A percentile compares a stretch with the other conserved stretches of the same genome.
Evolutionary conservation across 306 rosid species (phyloP).

Genomic region (Delonix regia): DNA sequence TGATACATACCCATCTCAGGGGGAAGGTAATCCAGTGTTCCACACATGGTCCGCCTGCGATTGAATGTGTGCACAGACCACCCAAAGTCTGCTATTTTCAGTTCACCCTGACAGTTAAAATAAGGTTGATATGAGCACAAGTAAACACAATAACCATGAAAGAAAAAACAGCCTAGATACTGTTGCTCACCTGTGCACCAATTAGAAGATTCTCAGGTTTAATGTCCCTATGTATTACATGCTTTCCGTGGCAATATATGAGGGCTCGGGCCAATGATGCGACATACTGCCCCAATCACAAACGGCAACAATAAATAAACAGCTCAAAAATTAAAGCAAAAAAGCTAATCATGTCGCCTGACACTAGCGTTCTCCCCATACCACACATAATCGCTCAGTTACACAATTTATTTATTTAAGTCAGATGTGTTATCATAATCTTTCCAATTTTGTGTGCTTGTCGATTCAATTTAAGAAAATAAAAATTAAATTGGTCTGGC

Average conservation of each 20-base stretch:
- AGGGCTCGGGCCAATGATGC: slow-evolving; percentile 96
- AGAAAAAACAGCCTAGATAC: slow-evolving; percentile 29
- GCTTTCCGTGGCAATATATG: slow-evolving; percentile 99
- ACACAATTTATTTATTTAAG: not conserved
- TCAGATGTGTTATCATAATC: not conserved
- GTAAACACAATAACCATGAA: not conserved
- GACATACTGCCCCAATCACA: slow-evolving; percentile 71
- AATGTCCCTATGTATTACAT: slow-evolving; percentile 95
- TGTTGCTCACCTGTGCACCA: slow-evolving; percentile 79
- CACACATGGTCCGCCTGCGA: slow-evolving; percentile 99
- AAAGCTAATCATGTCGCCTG: not conserved
- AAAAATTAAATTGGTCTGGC: not conserved
- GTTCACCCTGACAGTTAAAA: slow-evolving; percentile 73
- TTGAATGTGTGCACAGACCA: slow-evolving; percentile 99
- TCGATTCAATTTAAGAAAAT: not conserved
- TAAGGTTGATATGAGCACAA: slow-evolving; percentile 33
- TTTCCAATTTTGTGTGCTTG: not conserved
- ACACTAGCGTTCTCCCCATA: not conserved
- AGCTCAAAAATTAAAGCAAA: slow-evolving; percentile 1
- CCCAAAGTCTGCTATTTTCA: slow-evolving; percentile 98
- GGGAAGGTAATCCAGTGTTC: slow-evolving; percentile 96
- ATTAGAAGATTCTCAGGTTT: slow-evolving; percentile 97
- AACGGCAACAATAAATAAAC: slow-evolving; percentile 14
- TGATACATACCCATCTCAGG: slow-evolving; percentile 94
- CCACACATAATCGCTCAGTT: not conserved